Base-by-base conservation (phyloP, 2,329 filamentous ascomycete species). In the Lomentospora prolificans region DNA sequence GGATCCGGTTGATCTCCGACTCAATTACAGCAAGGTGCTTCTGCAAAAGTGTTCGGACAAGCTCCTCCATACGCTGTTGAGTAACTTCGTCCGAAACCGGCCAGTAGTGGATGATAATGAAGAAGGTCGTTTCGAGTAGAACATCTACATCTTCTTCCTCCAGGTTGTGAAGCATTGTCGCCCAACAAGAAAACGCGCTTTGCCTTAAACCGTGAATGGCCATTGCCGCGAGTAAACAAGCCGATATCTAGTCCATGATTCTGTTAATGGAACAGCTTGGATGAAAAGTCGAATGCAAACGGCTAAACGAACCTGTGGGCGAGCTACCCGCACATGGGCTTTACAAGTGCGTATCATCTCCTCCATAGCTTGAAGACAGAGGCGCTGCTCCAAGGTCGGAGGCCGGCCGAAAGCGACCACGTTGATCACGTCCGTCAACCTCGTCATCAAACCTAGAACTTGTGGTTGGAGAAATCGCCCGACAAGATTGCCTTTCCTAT, bases 221-320 rank as follows among this genome's bases (percentile, higher is more conserved):
- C 58, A 97, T 79, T 0, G 90, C 90, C 22, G 90, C 90, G 59
- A 95, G 84, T 10, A 99, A 75, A 65, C 89, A 96, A n/a, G 92
- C 90, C 61, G 90, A 90, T 56, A 97, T 92, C 84, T 92, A 63
- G 30, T 33, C 7, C 30, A 6, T 7, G 30, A 51, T 19, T 31
- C 7, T 12, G 25, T n/a, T 22, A 19, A 19, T 9, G 51, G 17
- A 59, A 51, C n/a, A 57, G 24, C 30, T 14, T 36, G 28, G 3
- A 39, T 1, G 39, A 5, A 51, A 8, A 1, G n/a, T n/a, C n/a
- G n/a, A n/a, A 12, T 8, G 36, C 17, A 5, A 19, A 8, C 53
- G 9, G 12, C 22, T n/a, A 48, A 54, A 69, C 76, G 62, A 69
- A 90, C 88, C 75, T 96, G 92, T 22, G 94, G 92, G 41, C 96